Percentiles rank a stretch among this genome's conserved stretches.
Conservation (phyloP, 768 basidiomycete genomes). For the Tephrocybe sp. region DNA sequence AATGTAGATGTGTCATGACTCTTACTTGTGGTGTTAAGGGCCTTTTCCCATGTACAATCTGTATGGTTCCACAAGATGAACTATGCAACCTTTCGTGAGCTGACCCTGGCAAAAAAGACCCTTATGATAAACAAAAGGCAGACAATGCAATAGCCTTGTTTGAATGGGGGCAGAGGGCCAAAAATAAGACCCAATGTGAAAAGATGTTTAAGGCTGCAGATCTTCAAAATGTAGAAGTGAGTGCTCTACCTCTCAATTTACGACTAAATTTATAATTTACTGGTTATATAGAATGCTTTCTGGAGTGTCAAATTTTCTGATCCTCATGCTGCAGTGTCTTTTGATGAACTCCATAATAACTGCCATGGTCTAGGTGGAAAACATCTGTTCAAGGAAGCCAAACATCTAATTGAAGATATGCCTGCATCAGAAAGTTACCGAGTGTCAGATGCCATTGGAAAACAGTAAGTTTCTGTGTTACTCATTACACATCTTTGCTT, state of each 20-base stretch:
- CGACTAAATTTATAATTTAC: not conserved
- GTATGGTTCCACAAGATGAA: slow-evolving; percentile 25
- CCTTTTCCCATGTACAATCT: slow-evolving; percentile 32
- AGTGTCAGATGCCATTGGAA: slow-evolving; percentile 16
- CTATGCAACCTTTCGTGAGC: slow-evolving; percentile 20
- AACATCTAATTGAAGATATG: slow-evolving; percentile 15
- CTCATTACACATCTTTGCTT: not conserved
- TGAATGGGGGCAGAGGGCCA: slow-evolving; percentile 7
- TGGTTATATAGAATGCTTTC: slow-evolving; percentile 37
- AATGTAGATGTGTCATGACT: not conserved
- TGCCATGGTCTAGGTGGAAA: slow-evolving; percentile 31
- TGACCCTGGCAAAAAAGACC: no score
- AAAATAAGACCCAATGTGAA: slow-evolving; percentile 15
- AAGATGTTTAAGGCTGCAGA: slow-evolving; percentile 20
- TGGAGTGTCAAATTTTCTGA: slow-evolving; percentile 35
- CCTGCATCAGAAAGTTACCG: slow-evolving; percentile 4
- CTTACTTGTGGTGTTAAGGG: slow-evolving; percentile 21
- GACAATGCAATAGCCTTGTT: slow-evolving; percentile 17
- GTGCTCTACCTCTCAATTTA: slow-evolving; percentile 7
- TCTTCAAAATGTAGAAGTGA: slow-evolving; percentile 23
- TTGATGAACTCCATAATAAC: slow-evolving; percentile 39
- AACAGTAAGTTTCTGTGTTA: slow-evolving; percentile 22
- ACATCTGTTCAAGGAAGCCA: slow-evolving; percentile 29
- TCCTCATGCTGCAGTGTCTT: slow-evolving; percentile 32
- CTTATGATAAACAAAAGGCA: slow-evolving; percentile 13